Base-by-base conservation (phyloP, 129 eudicot genomes). In the Lactuca saligna region DNA sequence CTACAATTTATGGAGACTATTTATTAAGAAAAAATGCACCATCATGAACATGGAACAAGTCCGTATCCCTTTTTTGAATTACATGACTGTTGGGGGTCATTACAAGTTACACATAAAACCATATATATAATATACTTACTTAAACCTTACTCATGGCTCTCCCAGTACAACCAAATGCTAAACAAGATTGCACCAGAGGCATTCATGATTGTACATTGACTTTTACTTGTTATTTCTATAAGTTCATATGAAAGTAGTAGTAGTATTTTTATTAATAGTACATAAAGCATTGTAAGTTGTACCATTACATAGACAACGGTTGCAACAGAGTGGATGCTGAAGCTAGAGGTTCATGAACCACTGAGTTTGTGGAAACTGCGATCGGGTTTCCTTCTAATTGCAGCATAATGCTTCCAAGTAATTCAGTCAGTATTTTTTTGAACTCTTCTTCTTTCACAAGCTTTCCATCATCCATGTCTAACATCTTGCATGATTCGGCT, bases 301-400 rank as follows among this genome's bases (percentile, higher is more conserved):
- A 66, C 56, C 54, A 67, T 69, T 69, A 76, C 80, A 76, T 76
- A 1, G 87, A 68, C 31, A 86, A 58, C 0, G 92, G 78, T 70
- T 83, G 87, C 82, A 83, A 78, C 74, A 89, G 76, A 6, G 91
- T 80, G 13, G 91, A 87, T 15, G 91, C 75, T 13, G 94, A 83
- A 8, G 83, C 66, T 39, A 84, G 66, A 0, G 99, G 90, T 73
- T 89, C 99, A 37, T 94, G 99, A 73, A 89, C 97, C 35, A 89
- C 93, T 9, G 99, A 94, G 82, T 87, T 89, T 33, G 94, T 68
- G 7, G 93, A 81, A 10, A 89, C 82, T 0, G 96, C 83, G 8
- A 94, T 70, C 3, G 93, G 97, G 77, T 87, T 81, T 50, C 99
- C 95, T 80, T 94, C 88, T 66, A 94, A 58, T 41, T 94, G 93